Evolutionary conservation across 345 rosid genomes (phyloP), one percentile per base, ranked within the genome.

Genomic region (Melastoma malabathricum): DNA sequence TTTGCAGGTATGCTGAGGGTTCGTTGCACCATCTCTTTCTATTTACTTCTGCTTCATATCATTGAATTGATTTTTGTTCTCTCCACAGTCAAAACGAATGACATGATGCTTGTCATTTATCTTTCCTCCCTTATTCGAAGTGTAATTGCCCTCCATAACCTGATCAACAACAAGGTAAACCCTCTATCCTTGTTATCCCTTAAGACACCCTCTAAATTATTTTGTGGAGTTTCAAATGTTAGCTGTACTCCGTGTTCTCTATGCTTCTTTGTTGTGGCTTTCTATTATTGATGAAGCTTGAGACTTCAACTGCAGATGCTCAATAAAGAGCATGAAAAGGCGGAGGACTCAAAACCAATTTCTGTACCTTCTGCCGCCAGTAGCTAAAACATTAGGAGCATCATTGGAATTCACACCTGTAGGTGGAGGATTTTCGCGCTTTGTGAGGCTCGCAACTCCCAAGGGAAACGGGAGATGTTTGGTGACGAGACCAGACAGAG

Each of bases 301-400:
- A 16, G 57, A 25, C 18, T 15, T 23, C 1, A 1, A 41, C 69
- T 63, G 60, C 77, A 89, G 96, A 71, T 90, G 64, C 63, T 82
- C 52, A 90, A 86, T 79, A 86, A 84, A 68, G 98, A 90, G 60
- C 96, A 90, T 31, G 94, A 90, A 52, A 90, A 84, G 56, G 82
- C 85, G 0, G 96, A 86, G 64, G 96, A 90, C 66, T 68, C 78
- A 1, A 84, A 86, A 68, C 78, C 92, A 3, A 74, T 80, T 64
- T 54, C 81, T 31, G 74, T 80, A 50, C 83, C 84, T 0, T 64
- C 77, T 49, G 66, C 58, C 9, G 47, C 39, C 46, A 73, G 71
- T 63, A 71, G 80, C 73, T 73, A 72, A 67, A 46, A 31, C 10
- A 9, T 31, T 5, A 31, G 38, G 38, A 31, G 38, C 9, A 31